phyloP scores from a whole-genome alignment of 805 yeast genomes.

The Wickerhamomyces ciferrii region DNA sequence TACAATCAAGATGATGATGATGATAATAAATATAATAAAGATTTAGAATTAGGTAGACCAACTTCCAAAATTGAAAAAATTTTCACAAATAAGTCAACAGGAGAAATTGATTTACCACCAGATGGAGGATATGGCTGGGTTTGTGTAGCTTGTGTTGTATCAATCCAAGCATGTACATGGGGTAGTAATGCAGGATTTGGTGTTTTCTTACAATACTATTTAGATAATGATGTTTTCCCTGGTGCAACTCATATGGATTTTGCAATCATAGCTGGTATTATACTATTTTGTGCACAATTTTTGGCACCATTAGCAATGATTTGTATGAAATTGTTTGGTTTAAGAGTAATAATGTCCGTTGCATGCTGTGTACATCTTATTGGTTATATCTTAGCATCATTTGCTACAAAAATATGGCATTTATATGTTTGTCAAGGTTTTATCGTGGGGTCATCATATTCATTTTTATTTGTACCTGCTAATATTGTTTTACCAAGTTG shows the following conservation, averaged over 20 bases:
- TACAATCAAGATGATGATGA: not conserved
- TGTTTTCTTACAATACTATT: slow-evolving; percentile 52
- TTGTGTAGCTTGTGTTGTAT: slow-evolving; percentile 41
- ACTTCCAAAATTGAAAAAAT: slow-evolving; percentile 20
- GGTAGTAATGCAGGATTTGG: slow-evolving; percentile 64
- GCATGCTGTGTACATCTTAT: slow-evolving; percentile 50
- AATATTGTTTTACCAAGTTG: slow-evolving; percentile 61
- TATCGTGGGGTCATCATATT: slow-evolving; percentile 45
- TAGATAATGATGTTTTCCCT: slow-evolving; percentile 42
- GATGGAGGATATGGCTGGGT: slow-evolving; percentile 76
- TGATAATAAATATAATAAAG: not conserved
- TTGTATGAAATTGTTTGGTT: slow-evolving; percentile 43
- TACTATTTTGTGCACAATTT: slow-evolving; percentile 50
- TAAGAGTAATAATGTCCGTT: slow-evolving; percentile 37
- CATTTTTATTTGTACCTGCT: slow-evolving; percentile 54
- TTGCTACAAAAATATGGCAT: slow-evolving; percentile 57
- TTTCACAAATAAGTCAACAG: slow-evolving; percentile 29
- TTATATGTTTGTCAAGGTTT: slow-evolving; percentile 65
- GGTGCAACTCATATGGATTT: slow-evolving; percentile 56
- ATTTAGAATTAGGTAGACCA: not conserved
- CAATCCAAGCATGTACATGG: slow-evolving; percentile 61
- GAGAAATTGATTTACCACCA: slow-evolving; percentile 36
- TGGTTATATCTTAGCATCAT: slow-evolving; percentile 57
- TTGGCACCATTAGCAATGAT: slow-evolving; percentile 53
- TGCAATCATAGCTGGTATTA: slow-evolving; percentile 64